Percentiles rank a stretch among this genome's conserved stretches.
Evolutionary conservation across 805 yeast species (phyloP).

Genomic region (Cyberlindnera bimundalis): DNA sequence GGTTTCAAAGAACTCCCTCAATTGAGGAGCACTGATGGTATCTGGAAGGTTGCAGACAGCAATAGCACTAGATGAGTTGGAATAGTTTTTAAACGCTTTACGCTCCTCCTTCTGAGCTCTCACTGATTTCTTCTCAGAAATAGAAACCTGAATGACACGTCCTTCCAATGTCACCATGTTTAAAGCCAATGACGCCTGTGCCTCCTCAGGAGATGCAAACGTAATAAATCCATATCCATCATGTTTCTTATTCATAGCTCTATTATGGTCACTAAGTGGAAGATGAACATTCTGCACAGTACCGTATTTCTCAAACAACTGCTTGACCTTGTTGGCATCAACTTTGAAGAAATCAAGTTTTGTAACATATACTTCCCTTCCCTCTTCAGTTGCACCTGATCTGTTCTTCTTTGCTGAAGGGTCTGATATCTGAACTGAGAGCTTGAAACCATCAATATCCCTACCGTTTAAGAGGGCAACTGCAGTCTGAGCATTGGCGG

Average conservation of each 20-base stretch:
- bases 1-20: conserved; percentile 30
- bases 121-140: conserved; percentile 42
- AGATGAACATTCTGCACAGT: conserved; percentile 47
- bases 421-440: conserved; percentile 61
- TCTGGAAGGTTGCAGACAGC: conserved; percentile 32
- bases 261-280: conserved; percentile 37
- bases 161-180: conserved; percentile 43
- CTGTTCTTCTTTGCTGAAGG: conserved; percentile 44
- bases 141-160: conserved; percentile 44
- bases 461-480: conserved; percentile 38
- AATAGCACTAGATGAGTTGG: conserved; percentile 22
- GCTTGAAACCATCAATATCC: conserved; percentile 34
- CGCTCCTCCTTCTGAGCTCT: conserved; percentile 30
- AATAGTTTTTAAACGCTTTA: conserved; percentile 19
- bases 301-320: conserved; percentile 49
- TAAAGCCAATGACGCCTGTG: conserved; percentile 42
- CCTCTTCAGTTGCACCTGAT: conserved; percentile 46
- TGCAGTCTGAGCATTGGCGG: conserved; percentile 45
- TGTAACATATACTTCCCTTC: conserved; percentile 54
- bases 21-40: conserved; percentile 36
- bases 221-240: conserved; percentile 69
- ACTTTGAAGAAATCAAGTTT: conserved; percentile 47
- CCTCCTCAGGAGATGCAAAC: conserved; percentile 41
- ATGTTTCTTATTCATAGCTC: conserved; percentile 30
- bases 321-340: conserved; percentile 35